Evolutionary conservation across 768 basidiomycete species (phyloP), one percentile per base, ranked within the genome.

Genomic region (Cystofilobasidium macerans): DNA sequence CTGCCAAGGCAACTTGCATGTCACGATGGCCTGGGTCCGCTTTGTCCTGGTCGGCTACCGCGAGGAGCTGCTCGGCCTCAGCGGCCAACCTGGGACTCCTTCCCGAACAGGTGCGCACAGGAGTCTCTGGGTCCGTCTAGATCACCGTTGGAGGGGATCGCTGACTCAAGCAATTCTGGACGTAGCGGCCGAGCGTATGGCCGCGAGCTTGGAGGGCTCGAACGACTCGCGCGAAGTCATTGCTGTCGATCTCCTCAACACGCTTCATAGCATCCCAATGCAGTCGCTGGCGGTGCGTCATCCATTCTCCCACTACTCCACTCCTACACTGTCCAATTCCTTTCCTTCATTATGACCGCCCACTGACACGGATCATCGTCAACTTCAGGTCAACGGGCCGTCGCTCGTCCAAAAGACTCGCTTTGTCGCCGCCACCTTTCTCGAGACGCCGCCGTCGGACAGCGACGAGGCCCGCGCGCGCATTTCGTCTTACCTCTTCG

Each of bases 371-470:
- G 4, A 9, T 35, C 28, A 13, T 38, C 40, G 32, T 40, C 28
- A 28, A 56, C 32, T 62, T 57, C 65, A 67, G 24, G 72, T 75
- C 61, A 77, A 76, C 60, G 71, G 70, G 22, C 69, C 72, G 3
- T 70, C 73, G 35, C 69, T 77, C 38, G 88, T 93, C 20, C 86
- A 88, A 74, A 93, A 93, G 81, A 89, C 93, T 69, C 85, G 91
- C 65, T 93, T 90, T 74, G 89, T 93, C 42, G 91, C 91, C 20
- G 92, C 89, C 16, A 90, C 89, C 86, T 84, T 38, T 89, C 88
- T 88, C 73, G 76, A 86, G 59, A 40, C 33, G 24, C 57, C 48
- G 30, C 45, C 38, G 22, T 26, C 63, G 38, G 38, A 24, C 26
- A 51, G 53, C 62, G 59, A 33, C 60, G 32, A n/a, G 35, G 56